Evolutionary conservation across 805 yeast genomes (phyloP).

Genomic region (Yarrowia divulgata): DNA sequence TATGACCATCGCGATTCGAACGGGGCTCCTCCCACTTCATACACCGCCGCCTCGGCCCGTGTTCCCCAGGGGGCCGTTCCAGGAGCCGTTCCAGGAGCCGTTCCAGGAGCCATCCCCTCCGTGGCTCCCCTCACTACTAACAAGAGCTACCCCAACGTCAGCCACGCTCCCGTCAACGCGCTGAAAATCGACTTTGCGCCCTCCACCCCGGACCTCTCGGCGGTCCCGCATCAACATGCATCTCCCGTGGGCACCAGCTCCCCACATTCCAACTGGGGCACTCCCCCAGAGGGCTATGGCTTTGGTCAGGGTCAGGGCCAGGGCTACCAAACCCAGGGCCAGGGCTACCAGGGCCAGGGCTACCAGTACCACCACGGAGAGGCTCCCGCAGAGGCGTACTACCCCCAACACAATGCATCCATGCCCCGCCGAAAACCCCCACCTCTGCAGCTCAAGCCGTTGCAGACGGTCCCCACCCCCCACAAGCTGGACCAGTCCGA

Average conservation of each 20-base stretch:
- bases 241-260: conserved; percentile 39
- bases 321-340: not conserved
- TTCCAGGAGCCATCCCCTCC: not conserved
- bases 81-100: too few species aligned
- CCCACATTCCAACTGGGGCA: conserved; percentile 39
- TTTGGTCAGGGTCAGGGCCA: not conserved
- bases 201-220: conserved; percentile 18
- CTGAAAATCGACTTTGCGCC: conserved; percentile 31
- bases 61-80: conserved; percentile 7
- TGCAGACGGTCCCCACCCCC: conserved; percentile 45
- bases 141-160: too few species aligned
- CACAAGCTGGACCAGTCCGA: conserved; percentile 44
- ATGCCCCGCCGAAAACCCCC: conserved; percentile 15
- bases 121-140: not conserved
- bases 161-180: conserved; percentile 20
- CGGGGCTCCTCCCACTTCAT: not conserved
- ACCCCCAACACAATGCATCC: not conserved
- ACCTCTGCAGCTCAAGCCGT: conserved; percentile 38
- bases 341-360: not conserved
- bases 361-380: not conserved
- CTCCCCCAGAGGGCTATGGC: conserved; percentile 9
- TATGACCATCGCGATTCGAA: not conserved
- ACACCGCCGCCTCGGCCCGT: conserved; percentile 9
- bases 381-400: conserved; percentile 25
- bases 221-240: conserved; percentile 35